Evolutionary conservation across 2,329 filamentous ascomycete species (phyloP), one percentile per base, ranked within the genome.

Genomic region (Aphanoascus verrucosus): DNA sequence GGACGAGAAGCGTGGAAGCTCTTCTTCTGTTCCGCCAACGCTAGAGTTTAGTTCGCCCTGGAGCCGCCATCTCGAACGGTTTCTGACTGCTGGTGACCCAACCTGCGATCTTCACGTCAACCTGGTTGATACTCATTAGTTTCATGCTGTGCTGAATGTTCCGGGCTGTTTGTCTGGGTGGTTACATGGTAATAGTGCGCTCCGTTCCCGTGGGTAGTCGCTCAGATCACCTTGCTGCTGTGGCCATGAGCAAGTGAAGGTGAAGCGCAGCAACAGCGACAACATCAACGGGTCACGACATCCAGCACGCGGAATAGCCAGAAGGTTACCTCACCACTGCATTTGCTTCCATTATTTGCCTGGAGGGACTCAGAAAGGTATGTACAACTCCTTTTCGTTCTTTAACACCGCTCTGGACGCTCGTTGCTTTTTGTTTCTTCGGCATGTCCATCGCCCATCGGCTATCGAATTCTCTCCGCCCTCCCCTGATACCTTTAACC

Each of bases 231-330:
- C 15, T 43, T 19, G 32, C 41, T 51, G 38, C 35, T 44, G 49
- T 51, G 49, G 23, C 43, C 50, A 46, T 45, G 43, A 41, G 19
- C 23, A 32, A 46, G 42, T 40, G 15, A 32, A 19, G 2, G n/a
- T 38, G 28, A 48, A 34, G 42, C n/a, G n/a, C 41, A 51, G 38
- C 31, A 51, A 23, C 42, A 6, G 23, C 49, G 11, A 40, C 35
- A 40, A 32, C 48, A 28, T 38, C 42, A 53, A 40, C 50, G 50
- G 50, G 43, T 53, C 23, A 53, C 50, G 17, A 32, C 50, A 53
- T 53, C 40, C 46, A 42, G 40, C 42, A 46, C 42, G 37, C 50
- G 50, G 50, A 47, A 47, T 53, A 23, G 31, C 43, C 43, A 53
- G 23, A 28, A 28, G 23, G 23, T 53, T 38, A 32, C 32, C 19